Evolutionary conservation across 2,329 filamentous ascomycete species (phyloP).

Genomic region (Stachybotrys elegans): DNA sequence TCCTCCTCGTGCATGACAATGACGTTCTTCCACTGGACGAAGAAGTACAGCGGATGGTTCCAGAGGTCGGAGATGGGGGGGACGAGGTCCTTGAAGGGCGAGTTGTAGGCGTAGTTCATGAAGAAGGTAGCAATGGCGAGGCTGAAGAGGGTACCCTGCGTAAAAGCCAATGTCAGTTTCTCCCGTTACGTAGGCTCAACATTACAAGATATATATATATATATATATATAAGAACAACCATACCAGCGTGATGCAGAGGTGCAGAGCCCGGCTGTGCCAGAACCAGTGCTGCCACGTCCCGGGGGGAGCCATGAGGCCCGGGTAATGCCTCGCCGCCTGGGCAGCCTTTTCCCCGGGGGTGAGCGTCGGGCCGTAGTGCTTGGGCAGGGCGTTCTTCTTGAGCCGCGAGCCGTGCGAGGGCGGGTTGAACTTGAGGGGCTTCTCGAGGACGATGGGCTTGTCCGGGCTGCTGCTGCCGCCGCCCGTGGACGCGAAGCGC

Average conservation of each 20-base stretch:
- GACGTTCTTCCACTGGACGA: slow-evolving; percentile 63
- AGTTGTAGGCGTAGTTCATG: slow-evolving; percentile 73
- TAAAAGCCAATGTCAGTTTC: slow-evolving; percentile 5
- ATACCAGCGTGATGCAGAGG: slow-evolving; percentile 76
- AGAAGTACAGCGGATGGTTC: slow-evolving; percentile 63
- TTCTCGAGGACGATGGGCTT: slow-evolving; percentile 75
- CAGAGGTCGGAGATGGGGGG: slow-evolving; percentile 66
- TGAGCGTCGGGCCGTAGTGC: slow-evolving; percentile 71
- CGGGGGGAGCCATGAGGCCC: slow-evolving; percentile 79
- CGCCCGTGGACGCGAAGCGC: slow-evolving; percentile 25
- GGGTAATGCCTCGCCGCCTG: slow-evolving; percentile 75
- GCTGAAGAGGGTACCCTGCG: slow-evolving; percentile 58
- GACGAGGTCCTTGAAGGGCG: slow-evolving; percentile 74
- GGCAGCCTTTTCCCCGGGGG: slow-evolving; percentile 57
- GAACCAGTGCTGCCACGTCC: slow-evolving; percentile 80
- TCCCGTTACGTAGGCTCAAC: background rate
- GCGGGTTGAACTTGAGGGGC: slow-evolving; percentile 84
- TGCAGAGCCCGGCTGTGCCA: slow-evolving; percentile 73
- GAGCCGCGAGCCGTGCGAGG: slow-evolving; percentile 75
- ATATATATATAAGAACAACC: slow-evolving; percentile 13
- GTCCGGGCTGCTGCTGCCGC: slow-evolving; percentile 16
- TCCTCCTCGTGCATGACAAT: slow-evolving; percentile 72
- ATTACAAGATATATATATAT: background rate
- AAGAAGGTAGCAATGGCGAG: slow-evolving; percentile 70
- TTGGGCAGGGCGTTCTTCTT: slow-evolving; percentile 49